These are phyloP conservation scores for Boletus patriciae DNA, from an alignment of 768 basidiomycete genomes.

Conservation along the genomic window DNA sequence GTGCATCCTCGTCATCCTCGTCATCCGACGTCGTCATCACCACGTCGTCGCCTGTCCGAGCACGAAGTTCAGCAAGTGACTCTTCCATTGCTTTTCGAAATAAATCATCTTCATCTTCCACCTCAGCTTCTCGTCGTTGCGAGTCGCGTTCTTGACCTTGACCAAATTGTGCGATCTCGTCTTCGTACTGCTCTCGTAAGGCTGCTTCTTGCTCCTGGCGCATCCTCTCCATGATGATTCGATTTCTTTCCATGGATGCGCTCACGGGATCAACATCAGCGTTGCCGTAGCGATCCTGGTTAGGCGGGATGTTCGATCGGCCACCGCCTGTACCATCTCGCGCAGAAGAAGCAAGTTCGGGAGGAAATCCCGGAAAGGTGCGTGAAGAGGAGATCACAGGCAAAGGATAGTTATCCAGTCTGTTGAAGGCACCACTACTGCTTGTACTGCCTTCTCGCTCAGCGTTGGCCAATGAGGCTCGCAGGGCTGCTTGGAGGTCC, in stretches of 20 bases:
- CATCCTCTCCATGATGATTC: slow-evolving; percentile 61
- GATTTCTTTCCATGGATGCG: slow-evolving; percentile 67
- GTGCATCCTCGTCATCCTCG: slow-evolving; percentile 19
- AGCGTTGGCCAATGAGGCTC: slow-evolving; percentile 63
- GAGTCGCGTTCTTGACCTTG: slow-evolving; percentile 8
- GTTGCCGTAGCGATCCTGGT: slow-evolving; percentile 32
- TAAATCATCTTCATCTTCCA: slow-evolving; percentile 57
- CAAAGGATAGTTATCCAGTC: slow-evolving; percentile 17
- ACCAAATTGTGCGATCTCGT: slow-evolving; percentile 35
- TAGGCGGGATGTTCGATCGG: slow-evolving; percentile 26
- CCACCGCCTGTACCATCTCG: slow-evolving; percentile 16
- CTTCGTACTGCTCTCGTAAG: slow-evolving; percentile 56
- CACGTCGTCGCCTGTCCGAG: slow-evolving; percentile 21
- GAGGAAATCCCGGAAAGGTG: slow-evolving; percentile 28
- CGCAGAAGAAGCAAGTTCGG: slow-evolving; percentile 5
- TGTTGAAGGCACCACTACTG: slow-evolving; percentile 10
- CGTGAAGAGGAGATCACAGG: slow-evolving; percentile 29
- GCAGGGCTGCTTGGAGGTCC: slow-evolving; percentile 83
- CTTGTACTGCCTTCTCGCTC: slow-evolving; percentile 1
- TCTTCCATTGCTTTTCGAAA: slow-evolving; percentile 44
- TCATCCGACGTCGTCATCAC: slow-evolving; percentile 24
- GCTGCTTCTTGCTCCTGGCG: slow-evolving; percentile 65
- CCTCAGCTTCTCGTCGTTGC: slow-evolving; percentile 2
- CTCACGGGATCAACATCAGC: slow-evolving; percentile 53
- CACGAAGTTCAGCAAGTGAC: slow-evolving; percentile 21